These are phyloP conservation scores for Leishmania guyanensis DNA, from an alignment of 208 protist genomes.

Conservation along the genomic window DNA sequence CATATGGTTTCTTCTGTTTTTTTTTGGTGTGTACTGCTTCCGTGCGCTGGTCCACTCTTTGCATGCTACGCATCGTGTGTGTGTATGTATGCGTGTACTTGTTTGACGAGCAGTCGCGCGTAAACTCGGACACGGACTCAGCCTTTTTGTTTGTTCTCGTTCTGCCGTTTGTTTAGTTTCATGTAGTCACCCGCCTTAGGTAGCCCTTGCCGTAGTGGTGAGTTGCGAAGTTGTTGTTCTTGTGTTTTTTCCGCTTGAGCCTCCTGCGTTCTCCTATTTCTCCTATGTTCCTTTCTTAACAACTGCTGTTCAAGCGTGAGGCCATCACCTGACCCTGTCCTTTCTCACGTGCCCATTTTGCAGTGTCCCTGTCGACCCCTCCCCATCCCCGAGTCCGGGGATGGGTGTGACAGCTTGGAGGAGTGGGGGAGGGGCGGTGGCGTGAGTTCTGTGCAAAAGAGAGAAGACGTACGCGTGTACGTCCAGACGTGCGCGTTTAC, in stretches of 20 bases:
- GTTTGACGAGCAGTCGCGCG: not conserved
- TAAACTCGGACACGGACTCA: not conserved
- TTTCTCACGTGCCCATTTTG: no score
- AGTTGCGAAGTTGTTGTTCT: not conserved
- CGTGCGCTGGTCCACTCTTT: not conserved
- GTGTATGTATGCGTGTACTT: not conserved
- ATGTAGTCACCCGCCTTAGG: not conserved
- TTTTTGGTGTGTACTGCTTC: not conserved
- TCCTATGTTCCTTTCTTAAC: not conserved
- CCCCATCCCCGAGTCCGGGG: not conserved
- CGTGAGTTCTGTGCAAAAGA: not conserved
- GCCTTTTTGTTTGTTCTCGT: not conserved
- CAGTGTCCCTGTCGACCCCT: no score
- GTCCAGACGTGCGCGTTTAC: not conserved
- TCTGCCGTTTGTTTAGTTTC: not conserved
- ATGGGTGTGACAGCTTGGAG: not conserved
- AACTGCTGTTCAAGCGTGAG: no score
- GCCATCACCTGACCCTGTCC: not conserved
- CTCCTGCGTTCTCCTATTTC: conserved; percentile 13
- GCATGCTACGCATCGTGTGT: not conserved
- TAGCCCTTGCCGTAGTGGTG: not conserved
- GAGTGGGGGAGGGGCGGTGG: not conserved
- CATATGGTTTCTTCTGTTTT: not conserved
- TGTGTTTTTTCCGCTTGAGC: not conserved
- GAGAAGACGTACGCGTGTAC: not conserved